Conservation (phyloP, 2,329 filamentous ascomycete species). For the Fusarium sambucinum region DNA sequence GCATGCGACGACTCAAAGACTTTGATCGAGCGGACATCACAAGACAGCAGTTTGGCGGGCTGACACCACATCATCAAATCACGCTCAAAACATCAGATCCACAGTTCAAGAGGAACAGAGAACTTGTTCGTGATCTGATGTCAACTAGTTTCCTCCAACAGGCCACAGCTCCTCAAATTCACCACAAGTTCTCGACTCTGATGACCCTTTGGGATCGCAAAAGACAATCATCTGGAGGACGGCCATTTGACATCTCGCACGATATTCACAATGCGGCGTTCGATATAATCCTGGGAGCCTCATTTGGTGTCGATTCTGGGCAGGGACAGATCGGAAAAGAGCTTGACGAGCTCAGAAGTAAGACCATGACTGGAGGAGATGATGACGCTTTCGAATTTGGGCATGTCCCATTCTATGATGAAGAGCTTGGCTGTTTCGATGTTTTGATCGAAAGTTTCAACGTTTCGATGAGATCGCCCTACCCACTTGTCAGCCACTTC, state of each 20-base stretch:
- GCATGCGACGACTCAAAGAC: conserved; percentile 31
- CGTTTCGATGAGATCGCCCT: conserved; percentile 17
- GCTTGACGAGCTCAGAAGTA: conserved; percentile 16
- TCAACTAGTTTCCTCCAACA: conserved; percentile 30
- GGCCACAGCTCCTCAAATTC: conserved; percentile 50
- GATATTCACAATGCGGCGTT: conserved; percentile 50
- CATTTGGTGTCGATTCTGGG: conserved; percentile 44
- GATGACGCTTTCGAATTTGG: conserved; percentile 33
- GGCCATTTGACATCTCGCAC: conserved; percentile 48
- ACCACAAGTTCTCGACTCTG: conserved; percentile 48
- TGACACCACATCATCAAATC: conserved; percentile 17
- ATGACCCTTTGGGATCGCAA: conserved; percentile 52
- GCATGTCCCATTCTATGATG: conserved; percentile 2
- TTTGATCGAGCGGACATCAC: conserved; percentile 29
- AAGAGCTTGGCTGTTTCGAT: conserved; percentile 21
- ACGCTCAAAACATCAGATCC: conserved; percentile 17
- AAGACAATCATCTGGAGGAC: conserved; percentile 36
- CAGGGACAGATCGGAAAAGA: conserved; percentile 14
- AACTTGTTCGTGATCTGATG: conserved; percentile 39
- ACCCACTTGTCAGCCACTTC: conserved; percentile 19
- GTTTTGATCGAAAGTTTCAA: conserved; percentile 22
- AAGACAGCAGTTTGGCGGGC: conserved; percentile 3
- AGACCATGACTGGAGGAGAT: background rate
- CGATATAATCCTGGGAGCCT: conserved; percentile 50
- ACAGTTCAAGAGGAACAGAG: conserved; percentile 39